Conservation (phyloP, 805 yeast species). For the Dipodascopsis tothii region DNA sequence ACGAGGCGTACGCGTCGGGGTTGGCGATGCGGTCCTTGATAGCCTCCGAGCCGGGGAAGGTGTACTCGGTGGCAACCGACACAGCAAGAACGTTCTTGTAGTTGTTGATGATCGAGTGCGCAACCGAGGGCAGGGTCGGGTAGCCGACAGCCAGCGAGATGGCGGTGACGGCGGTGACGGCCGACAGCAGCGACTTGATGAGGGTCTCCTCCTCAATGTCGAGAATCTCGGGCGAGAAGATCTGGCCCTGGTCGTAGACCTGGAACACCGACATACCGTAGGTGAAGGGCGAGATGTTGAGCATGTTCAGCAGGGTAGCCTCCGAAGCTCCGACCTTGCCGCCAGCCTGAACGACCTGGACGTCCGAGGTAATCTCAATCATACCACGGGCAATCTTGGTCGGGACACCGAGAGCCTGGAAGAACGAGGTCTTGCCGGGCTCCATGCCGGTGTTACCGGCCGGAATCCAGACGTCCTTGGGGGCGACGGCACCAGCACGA, state of each 20-base stretch:
- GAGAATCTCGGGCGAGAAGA: slow-evolving; percentile 92
- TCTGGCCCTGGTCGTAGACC: slow-evolving; percentile 98
- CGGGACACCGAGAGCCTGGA: slow-evolving; percentile 99
- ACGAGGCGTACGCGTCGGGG: slow-evolving; percentile 99
- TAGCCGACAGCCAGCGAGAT: slow-evolving; percentile 95
- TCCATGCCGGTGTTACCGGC: slow-evolving; percentile 99
- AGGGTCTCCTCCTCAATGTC: slow-evolving; percentile 98
- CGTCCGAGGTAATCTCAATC: slow-evolving; percentile 96
- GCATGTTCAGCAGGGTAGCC: slow-evolving; percentile 97
- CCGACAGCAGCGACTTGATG: slow-evolving; percentile 82
- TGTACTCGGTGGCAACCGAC: slow-evolving; percentile 97
- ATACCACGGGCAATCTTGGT: slow-evolving; percentile 99
- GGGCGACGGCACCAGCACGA: slow-evolving; percentile 99
- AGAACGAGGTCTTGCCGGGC: slow-evolving; percentile 99
- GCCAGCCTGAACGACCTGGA: slow-evolving; percentile 84
- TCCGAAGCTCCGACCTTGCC: slow-evolving; percentile 96
- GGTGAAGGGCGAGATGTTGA: slow-evolving; percentile 99
- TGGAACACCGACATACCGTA: slow-evolving; percentile 95
- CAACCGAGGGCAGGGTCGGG: slow-evolving; percentile 99
- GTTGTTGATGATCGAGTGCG: slow-evolving; percentile 97
- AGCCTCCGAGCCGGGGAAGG: slow-evolving; percentile 98
- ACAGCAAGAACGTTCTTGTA: slow-evolving; percentile 98
- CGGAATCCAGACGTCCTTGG: slow-evolving; percentile 93
- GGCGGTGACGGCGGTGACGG: slow-evolving; percentile 88
- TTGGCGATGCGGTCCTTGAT: slow-evolving; percentile 98